Evolutionary conservation across 768 basidiomycete species (phyloP).

Genomic region (Mycena haematopus): DNA sequence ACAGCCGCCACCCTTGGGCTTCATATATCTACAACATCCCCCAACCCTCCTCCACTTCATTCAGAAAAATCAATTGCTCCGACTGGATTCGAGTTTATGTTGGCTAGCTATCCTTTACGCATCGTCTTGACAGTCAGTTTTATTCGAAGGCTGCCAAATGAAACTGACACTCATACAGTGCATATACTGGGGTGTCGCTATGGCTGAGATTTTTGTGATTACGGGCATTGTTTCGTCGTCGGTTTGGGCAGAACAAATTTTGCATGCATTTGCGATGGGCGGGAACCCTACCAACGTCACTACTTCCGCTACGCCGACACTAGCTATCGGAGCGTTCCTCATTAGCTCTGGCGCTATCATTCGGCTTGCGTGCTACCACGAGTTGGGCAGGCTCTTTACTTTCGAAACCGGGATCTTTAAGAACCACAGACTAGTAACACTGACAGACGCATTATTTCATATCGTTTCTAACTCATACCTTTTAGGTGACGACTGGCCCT

Average conservation of each 20-base stretch:
- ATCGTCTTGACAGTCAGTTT: slow-evolving; percentile 15
- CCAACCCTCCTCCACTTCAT: slow-evolving; percentile 16
- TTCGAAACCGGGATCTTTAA: slow-evolving; percentile 27
- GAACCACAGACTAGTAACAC: slow-evolving; percentile 19
- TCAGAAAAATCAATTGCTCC: slow-evolving; percentile 12
- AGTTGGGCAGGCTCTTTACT: slow-evolving; percentile 23
- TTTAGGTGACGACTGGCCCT: slow-evolving; percentile 38
- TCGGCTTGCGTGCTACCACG: slow-evolving; percentile 24
- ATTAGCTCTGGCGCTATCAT: slow-evolving; percentile 17
- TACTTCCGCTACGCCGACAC: slow-evolving; percentile 9
- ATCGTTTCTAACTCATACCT: background rate
- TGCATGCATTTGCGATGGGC: slow-evolving; percentile 5
- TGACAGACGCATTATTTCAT: background rate
- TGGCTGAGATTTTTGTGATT: slow-evolving; percentile 8
- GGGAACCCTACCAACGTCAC: slow-evolving; percentile 1
- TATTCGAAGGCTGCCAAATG: background rate
- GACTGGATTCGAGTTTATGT: slow-evolving; percentile 17
- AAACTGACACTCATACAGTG: background rate
- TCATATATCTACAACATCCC: slow-evolving; percentile 24
- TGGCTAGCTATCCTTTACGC: slow-evolving; percentile 16
- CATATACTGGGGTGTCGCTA: slow-evolving; percentile 21
- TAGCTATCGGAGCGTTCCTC: slow-evolving; percentile 16
- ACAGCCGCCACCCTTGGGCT: slow-evolving; percentile 18
- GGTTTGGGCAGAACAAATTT: background rate
- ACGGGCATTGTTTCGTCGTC: slow-evolving; percentile 6